A percentile compares a stretch with the other conserved stretches of the same genome.
phyloP scores from a whole-genome alignment of 2,329 filamentous ascomycete genomes.

The Xylariaceae sp. region DNA sequence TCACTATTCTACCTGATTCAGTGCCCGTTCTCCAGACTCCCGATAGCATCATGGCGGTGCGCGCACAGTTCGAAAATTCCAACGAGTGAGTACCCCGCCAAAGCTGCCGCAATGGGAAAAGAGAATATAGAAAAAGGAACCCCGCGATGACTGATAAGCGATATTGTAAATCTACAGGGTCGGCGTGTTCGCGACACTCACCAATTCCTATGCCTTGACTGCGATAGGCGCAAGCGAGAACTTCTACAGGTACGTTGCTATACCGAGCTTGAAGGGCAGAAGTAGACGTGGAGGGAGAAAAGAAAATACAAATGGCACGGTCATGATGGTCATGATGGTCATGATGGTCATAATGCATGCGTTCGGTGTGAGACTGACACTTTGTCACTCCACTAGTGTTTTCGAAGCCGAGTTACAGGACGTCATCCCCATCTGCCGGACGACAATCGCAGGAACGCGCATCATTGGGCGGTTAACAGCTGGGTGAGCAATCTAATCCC shows the following conservation, averaged over 20 bases:
- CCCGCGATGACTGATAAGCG: constrained; percentile 31
- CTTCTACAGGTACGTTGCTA: constrained; percentile 78
- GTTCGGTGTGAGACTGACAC: constrained; percentile 18
- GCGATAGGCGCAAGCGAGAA: constrained; percentile 96
- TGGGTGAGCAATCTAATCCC: constrained; percentile 62
- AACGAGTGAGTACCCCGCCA: constrained; percentile 72
- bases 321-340: too few relatives aligned
- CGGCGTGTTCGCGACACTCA: constrained; percentile 95
- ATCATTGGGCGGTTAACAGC: constrained; percentile 96
- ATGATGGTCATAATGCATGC: too few relatives aligned
- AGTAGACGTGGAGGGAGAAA: not conserved
- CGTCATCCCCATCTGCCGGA: constrained; percentile 94
- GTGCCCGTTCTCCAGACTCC: constrained; percentile 30
- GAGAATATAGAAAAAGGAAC: constrained; percentile 8
- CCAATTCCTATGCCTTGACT: constrained; percentile 95
- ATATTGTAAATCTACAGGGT: constrained; percentile 64
- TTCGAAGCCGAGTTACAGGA: constrained; percentile 98
- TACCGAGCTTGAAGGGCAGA: not conserved
- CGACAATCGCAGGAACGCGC: constrained; percentile 93
- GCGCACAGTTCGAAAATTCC: constrained; percentile 85
- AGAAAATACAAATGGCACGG: not conserved
- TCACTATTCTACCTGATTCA: constrained; percentile 28
- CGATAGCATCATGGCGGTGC: constrained; percentile 63
- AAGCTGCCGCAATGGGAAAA: constrained; percentile 20
- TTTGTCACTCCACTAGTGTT: constrained; percentile 62